Evolutionary conservation across 2,329 filamentous ascomycete genomes (phyloP).

Genomic region (Paecilomyces sp.): DNA sequence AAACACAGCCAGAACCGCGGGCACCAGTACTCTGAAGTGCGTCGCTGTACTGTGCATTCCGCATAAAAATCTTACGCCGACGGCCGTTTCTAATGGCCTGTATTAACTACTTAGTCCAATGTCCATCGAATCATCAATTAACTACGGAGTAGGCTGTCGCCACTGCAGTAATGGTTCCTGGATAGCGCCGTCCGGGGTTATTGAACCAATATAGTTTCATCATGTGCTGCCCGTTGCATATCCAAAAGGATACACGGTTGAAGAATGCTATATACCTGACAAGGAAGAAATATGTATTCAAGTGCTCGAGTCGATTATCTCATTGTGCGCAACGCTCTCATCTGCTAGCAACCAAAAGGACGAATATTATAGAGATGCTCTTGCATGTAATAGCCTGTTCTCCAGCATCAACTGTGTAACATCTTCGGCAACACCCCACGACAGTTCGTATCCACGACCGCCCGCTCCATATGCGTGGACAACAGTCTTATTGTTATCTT

Average conservation of each 20-base stretch:
- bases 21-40: not conserved
- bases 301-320: not conserved
- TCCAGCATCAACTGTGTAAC: conserved; percentile 35
- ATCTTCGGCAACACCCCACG: conserved; percentile 52
- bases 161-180: not conserved
- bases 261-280: not conserved
- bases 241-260: not conserved
- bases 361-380: not conserved
- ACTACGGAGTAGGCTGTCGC: not conserved
- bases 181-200: not conserved
- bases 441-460: conserved; percentile 55
- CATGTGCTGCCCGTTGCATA: not conserved
- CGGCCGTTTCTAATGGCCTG: not conserved
- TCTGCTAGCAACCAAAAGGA: not conserved
- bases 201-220: not conserved
- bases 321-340: not conserved
- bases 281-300: not conserved
- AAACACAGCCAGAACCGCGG: not conserved
- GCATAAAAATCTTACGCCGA: not conserved
- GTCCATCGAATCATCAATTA: not conserved
- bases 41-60: not conserved
- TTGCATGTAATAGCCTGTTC: not conserved
- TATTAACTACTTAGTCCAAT: not conserved
- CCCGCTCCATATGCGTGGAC: conserved; percentile 56
- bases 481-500: conserved; percentile 14